A percentile compares a stretch with the other conserved stretches of the same genome.
Evolutionary conservation across 202 grass and related monocot species (phyloP).

Genomic region (Musa balbisiana): DNA sequence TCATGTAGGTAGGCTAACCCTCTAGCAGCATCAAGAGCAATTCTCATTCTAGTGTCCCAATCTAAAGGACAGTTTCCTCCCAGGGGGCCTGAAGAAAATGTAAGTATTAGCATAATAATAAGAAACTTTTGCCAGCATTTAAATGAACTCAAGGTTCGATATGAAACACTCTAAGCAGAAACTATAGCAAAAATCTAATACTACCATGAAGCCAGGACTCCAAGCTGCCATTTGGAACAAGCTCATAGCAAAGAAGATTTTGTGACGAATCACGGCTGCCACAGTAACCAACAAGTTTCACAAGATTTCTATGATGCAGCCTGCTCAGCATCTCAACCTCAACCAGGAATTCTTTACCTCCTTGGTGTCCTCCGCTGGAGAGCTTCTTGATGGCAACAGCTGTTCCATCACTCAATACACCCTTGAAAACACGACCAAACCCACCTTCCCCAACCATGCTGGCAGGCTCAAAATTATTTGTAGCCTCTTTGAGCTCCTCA

Average conservation of each 20-base stretch:
- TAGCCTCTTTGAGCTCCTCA: slow-evolving; percentile 88
- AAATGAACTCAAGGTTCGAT: neutral
- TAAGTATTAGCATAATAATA: neutral
- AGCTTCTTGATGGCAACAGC: slow-evolving; percentile 98
- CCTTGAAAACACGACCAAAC: slow-evolving; percentile 91
- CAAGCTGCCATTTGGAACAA: slow-evolving; percentile 93
- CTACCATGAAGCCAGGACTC: slow-evolving; percentile 99
- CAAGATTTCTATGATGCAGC: slow-evolving; percentile 96
- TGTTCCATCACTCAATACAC: slow-evolving; percentile 67
- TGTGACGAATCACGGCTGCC: slow-evolving; percentile 63
- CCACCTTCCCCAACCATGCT: slow-evolving; percentile 90
- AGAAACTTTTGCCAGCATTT: neutral
- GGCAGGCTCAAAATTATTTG: slow-evolving; percentile 79
- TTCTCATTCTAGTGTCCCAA: slow-evolving; percentile 94
- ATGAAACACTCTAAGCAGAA: slow-evolving; percentile 7
- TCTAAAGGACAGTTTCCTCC: slow-evolving; percentile 79
- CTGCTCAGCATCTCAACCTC: slow-evolving; percentile 99
- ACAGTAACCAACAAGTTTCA: slow-evolving; percentile 97
- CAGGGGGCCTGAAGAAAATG: slow-evolving; percentile 46
- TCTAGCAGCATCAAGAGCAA: slow-evolving; percentile 95
- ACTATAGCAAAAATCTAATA: neutral
- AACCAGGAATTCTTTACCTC: slow-evolving; percentile 94
- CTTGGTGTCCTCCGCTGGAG: slow-evolving; percentile 76
- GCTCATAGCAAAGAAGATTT: slow-evolving; percentile 94
- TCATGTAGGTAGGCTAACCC: slow-evolving; percentile 94